A percentile compares a stretch with the other conserved stretches of the same genome.
Conservation (phyloP, 2,329 filamentous ascomycete genomes). For the Sarocladium brachiariae region DNA sequence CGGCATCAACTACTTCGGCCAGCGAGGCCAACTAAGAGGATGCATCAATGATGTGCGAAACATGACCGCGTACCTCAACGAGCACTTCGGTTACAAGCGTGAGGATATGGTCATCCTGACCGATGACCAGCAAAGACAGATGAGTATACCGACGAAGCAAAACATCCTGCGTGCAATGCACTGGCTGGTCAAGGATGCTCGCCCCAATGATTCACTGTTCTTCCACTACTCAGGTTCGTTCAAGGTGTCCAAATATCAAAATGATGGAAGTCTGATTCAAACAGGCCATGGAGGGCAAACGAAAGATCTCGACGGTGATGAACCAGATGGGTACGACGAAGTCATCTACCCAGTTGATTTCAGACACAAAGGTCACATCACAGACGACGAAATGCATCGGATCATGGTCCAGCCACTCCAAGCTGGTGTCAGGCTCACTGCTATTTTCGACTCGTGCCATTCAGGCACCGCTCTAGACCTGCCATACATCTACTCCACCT, state of each 20-base stretch:
- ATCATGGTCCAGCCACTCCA: conserved; percentile 58
- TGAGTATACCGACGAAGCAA: conserved; percentile 93
- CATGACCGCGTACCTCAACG: conserved; percentile 85
- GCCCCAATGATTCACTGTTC: conserved; percentile 88
- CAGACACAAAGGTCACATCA: conserved; percentile 70
- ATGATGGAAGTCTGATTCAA: not conserved
- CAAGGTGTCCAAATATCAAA: not conserved
- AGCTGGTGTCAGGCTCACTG: conserved; percentile 51
- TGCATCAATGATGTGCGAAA: conserved; percentile 98
- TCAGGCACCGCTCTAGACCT: conserved; percentile 60
- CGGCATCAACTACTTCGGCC: conserved; percentile 94
- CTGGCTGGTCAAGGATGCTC: conserved; percentile 91
- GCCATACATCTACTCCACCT: conserved; percentile 63
- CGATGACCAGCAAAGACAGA: conserved; percentile 93
- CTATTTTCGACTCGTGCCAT: conserved; percentile 61
- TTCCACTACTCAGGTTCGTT: conserved; percentile 87
- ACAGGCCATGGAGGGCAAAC: conserved; percentile 75
- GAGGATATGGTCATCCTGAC: conserved; percentile 97
- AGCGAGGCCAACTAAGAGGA: conserved; percentile 81
- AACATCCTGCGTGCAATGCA: conserved; percentile 97
- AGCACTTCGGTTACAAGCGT: conserved; percentile 84
- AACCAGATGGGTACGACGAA: conserved; percentile 76
- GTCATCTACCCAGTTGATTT: conserved; percentile 82
- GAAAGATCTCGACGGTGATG: conserved; percentile 70
- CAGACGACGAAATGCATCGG: conserved; percentile 75